A percentile compares a stretch with the other conserved stretches of the same genome.
These are phyloP conservation scores for Aureobasidium sp. DNA, from an alignment of 2,329 filamentous ascomycete species.

Conservation along the genomic window DNA sequence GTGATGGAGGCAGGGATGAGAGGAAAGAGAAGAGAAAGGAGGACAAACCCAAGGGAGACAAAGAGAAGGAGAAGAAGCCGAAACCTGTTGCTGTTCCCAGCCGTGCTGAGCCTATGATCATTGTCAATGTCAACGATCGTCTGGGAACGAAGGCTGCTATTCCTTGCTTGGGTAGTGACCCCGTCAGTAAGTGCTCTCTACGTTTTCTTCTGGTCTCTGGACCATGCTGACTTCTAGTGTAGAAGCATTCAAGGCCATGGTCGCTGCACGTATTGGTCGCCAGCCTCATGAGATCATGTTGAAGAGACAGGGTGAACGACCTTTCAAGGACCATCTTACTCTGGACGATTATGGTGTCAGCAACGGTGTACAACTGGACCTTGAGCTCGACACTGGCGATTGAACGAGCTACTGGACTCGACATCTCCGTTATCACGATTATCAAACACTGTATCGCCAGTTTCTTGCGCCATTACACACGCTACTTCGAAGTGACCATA, in stretches of 20 bases:
- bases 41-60: constrained; percentile 20
- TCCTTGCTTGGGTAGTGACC: constrained; percentile 77
- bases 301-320: constrained; percentile 83
- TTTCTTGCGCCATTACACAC: too few relatives aligned
- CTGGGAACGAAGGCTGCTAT: constrained; percentile 92
- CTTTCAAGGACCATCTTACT: constrained; percentile 85
- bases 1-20: constrained; percentile 14
- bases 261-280: constrained; percentile 79
- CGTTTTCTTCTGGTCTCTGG: neutral
- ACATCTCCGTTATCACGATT: too few relatives aligned
- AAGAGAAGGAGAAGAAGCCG: constrained; percentile 21
- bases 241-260: constrained; percentile 80
- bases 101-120: constrained; percentile 72
- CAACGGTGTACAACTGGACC: constrained; percentile 64
- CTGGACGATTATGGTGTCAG: constrained; percentile 90
- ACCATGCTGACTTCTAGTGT: constrained; percentile 14
- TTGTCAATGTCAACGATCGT: constrained; percentile 91
- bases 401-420: constrained; percentile 19
- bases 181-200: constrained; percentile 46
- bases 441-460: neutral
- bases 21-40: constrained; percentile 6
- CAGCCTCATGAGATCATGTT: constrained; percentile 86
- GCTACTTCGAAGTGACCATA: too few relatives aligned
- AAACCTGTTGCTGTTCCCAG: constrained; percentile 22
- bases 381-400: constrained; percentile 35